phyloP scores from a whole-genome alignment of 768 basidiomycete species.

The Tubosaeta brunneosetosa region DNA sequence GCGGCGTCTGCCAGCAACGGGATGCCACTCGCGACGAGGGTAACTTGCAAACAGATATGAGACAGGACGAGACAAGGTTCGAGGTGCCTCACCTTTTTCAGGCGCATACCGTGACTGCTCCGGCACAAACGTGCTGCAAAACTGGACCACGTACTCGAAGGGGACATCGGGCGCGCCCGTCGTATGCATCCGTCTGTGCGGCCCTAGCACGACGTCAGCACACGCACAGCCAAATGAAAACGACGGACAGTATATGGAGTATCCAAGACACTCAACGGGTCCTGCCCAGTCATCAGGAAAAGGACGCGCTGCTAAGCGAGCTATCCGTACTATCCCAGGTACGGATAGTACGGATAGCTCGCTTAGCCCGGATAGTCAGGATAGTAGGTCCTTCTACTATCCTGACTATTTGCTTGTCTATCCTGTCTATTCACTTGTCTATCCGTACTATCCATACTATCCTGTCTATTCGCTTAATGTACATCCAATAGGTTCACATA shows the following conservation, averaged over 20 bases:
- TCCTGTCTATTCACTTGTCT: no score
- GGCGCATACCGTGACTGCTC: constrained; percentile 63
- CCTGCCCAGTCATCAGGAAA: no score
- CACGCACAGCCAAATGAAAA: background rate
- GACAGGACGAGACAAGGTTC: background rate
- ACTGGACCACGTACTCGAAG: constrained; percentile 43
- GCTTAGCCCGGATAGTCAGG: no score
- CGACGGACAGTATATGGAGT: constrained; percentile 67
- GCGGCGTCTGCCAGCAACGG: constrained; percentile 41
- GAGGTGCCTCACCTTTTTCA: constrained; percentile 50
- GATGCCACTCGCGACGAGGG: constrained; percentile 62
- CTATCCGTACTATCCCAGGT: no score
- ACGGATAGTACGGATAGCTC: no score
- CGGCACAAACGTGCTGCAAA: constrained; percentile 60
- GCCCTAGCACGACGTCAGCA: constrained; percentile 39
- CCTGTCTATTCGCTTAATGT: no score
- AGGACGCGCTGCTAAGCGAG: no score
- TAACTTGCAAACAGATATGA: constrained; percentile 41
- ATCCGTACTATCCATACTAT: no score
- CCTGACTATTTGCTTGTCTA: no score
- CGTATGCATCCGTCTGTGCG: constrained; percentile 50
- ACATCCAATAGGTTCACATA: no score
- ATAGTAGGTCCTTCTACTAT: no score
- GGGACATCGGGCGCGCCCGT: constrained; percentile 37
- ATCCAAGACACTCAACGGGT: constrained; percentile 60